Evolutionary conservation across 2,329 filamentous ascomycete species (phyloP), one percentile per base, ranked within the genome.

Genomic region (Fusarium nanum): DNA sequence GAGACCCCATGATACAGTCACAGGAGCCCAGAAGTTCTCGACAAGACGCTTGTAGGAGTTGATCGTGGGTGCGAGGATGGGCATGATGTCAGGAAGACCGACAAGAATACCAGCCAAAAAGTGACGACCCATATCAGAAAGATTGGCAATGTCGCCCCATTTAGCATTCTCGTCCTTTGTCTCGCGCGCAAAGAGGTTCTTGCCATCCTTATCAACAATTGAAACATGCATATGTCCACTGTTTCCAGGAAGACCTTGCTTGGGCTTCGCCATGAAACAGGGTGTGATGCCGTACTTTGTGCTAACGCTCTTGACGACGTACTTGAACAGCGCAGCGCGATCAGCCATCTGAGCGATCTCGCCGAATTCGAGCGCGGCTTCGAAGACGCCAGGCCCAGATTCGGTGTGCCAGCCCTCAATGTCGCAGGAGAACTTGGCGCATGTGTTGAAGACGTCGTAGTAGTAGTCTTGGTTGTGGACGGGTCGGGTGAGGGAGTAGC

Each of bases 11-110:
- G 93, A 97, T 0, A 98, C 96, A 0, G 95, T 98, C 8, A 99
- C 96, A 0, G 96, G 96, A 0, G 96, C 96, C 96, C 96, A 99
- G 82, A 98, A 98, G 82, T 98, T 98, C 84, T 99, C 96, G 4
- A 99, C 96, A 1, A 99, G 87, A 6, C 96, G 91, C 83, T 99
- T 99, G 86, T 99, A 99, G 67, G 93, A 97, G 86, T 99, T 99
- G 77, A 99, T 88, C 2, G 93, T 99, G 0, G 96, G 96, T 1
- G 95, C 96, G 14, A 99, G 85, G 62, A 98, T 85, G 1, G 96
- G 96, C 96, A 99, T 99, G 72, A 98, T 89, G 76, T 98, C 93
- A 4, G 96, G 93, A 6, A 99, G 86, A 16, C 95, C 96, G 25
- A 93, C 91, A 0, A 99, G 86, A 3, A 99, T 81, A 10, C 96